Base-by-base conservation (phyloP, 768 basidiomycete species). In the Lactarius pseudohatsudake region DNA sequence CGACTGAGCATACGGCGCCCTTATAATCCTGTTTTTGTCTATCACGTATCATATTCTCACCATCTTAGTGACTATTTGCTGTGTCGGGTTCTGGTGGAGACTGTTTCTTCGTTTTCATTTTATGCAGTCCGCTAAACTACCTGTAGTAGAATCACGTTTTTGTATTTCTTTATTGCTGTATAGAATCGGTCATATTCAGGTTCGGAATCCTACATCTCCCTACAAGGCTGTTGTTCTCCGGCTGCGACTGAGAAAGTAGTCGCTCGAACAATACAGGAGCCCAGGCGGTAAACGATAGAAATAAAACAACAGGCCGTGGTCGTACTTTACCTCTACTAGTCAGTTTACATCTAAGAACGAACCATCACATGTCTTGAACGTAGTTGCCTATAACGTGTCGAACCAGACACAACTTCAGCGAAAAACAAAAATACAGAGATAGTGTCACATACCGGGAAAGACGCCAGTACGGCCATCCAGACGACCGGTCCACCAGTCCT, bases 401-500 rank as follows among this genome's bases (percentile, higher is more conserved):
- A 20, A 20, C 36, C 36, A 38, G 62, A 34, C 18, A 36, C 43
- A 16, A 41, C 18, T 34, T 8, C 45, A 26, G 36, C 15, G 36
- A 38, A 38, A 38, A 22, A 22, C 47, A 13, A 3, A 32, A 13
- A 50, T n/a, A 54, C 28, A n/a, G 3, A 1, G 2, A 18, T 0
- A 32, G 34, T 58, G 55, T 18, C 41, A 78, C 77, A 75, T 78
- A 85, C 91, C 92, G 63, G 96, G 96, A 79, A 98, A 98, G 18
- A 95, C 90, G 9, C 96, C 96, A 75, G 92, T 86, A 68, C 76
- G 75, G 8, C 94, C 94, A 70, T 92, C 87, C 71, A 96, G 61
- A 72, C 85, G 83, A 8, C 96, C 96, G 32, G 95, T 97, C 96
- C 96, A 98, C 96, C 96, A 98, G 74, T 98, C 96, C 74, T 98